A percentile compares a stretch with the other conserved stretches of the same genome.
These are phyloP conservation scores for Cytospora mali DNA, from an alignment of 2,329 filamentous ascomycete species.

Conservation along the genomic window DNA sequence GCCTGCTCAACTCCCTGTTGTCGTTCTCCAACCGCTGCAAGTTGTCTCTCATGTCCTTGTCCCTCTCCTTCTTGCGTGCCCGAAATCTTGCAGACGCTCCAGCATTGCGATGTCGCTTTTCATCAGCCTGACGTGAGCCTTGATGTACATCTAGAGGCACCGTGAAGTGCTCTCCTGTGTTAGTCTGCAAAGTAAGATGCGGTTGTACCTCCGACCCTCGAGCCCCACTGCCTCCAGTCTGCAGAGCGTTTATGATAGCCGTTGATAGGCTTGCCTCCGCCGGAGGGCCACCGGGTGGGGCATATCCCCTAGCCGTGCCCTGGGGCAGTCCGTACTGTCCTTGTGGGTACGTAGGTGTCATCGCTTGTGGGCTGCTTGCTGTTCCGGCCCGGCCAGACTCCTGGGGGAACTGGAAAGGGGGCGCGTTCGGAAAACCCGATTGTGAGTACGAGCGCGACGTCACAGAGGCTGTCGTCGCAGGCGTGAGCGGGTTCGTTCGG, in stretches of 20 bases:
- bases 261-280: conserved; percentile 24
- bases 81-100: conserved; percentile 83
- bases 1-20: conserved; percentile 63
- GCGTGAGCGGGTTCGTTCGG: conserved; percentile 11
- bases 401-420: conserved; percentile 16
- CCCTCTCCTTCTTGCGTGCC: conserved; percentile 79
- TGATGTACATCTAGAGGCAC: conserved; percentile 80
- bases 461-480: conserved; percentile 15
- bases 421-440: conserved; percentile 24
- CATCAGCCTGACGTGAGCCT: conserved; percentile 79
- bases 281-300: conserved; percentile 16
- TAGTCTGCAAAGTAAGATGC: conserved; percentile 28
- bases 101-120: conserved; percentile 83
- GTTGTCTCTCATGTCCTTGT: conserved; percentile 69
- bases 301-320: conserved; percentile 13
- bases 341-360: conserved; percentile 23
- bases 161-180: conserved; percentile 47
- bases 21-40: conserved; percentile 71
- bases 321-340: conserved; percentile 27
- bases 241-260: conserved; percentile 27
- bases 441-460: conserved; percentile 31
- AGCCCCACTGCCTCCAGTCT: conserved; percentile 16
- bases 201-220: conserved; percentile 27
- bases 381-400: conserved; percentile 8
- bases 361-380: conserved; percentile 22